These are phyloP conservation scores for Ormosia emarginata DNA, from an alignment of 306 rosid species.

Conservation along the genomic window DNA sequence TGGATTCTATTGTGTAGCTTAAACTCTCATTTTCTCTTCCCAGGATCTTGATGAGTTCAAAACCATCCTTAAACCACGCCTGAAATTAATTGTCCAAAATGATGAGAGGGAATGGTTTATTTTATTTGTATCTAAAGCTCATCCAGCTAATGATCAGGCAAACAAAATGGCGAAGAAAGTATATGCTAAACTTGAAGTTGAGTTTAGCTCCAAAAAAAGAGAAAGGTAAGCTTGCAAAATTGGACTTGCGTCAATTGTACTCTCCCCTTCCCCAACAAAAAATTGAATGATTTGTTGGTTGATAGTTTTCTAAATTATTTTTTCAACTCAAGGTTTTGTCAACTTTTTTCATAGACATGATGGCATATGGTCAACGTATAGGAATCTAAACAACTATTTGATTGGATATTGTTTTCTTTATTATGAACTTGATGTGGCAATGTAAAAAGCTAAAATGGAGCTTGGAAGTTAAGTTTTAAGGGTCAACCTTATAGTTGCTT, in stretches of 20 bases:
- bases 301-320: background rate
- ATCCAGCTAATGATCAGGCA: slow-evolving; percentile 84
- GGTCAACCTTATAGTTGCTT: slow-evolving; percentile 2
- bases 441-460: slow-evolving; percentile 13
- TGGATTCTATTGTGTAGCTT: slow-evolving; percentile 9
- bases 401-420: slow-evolving; percentile 11
- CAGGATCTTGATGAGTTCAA: slow-evolving; percentile 98
- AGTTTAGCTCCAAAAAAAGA: slow-evolving; percentile 88
- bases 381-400: slow-evolving; percentile 11
- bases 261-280: background rate
- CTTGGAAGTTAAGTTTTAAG: background rate
- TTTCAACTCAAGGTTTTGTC: slow-evolving; percentile 13
- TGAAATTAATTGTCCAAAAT: slow-evolving; percentile 94
- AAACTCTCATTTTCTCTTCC: slow-evolving; percentile 29
- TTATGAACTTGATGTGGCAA: background rate
- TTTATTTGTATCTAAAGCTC: slow-evolving; percentile 89
- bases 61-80: slow-evolving; percentile 95
- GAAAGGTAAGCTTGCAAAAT: slow-evolving; percentile 65
- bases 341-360: slow-evolving; percentile 1
- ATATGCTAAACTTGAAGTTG: slow-evolving; percentile 91
- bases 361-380: background rate
- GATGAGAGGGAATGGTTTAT: slow-evolving; percentile 98
- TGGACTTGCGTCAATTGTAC: background rate
- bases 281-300: background rate
- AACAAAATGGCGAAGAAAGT: slow-evolving; percentile 83